These are phyloP conservation scores for Artemisia annua DNA, from an alignment of 129 eudicot species.

Conservation along the genomic window DNA sequence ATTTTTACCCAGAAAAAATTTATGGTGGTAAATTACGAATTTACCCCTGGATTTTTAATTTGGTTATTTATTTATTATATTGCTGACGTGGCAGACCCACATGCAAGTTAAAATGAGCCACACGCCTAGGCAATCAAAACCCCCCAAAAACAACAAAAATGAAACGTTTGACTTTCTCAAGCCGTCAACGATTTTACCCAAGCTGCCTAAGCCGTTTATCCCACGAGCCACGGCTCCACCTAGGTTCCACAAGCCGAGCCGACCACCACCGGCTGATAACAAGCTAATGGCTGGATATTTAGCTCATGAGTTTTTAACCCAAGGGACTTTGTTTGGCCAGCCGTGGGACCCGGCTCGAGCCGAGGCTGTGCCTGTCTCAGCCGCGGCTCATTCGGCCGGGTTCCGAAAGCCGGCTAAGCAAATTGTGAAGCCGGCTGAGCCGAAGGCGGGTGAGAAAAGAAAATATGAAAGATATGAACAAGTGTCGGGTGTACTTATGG, in stretches of 20 bases:
- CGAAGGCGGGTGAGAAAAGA: conserved; percentile 39
- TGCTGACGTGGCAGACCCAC: conserved; percentile 47
- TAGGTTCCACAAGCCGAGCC: conserved; percentile 7
- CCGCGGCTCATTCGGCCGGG: conserved; percentile 31
- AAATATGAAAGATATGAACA: conserved; percentile 44
- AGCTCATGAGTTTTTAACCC: conserved; percentile 55
- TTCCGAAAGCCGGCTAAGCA: conserved; percentile 23
- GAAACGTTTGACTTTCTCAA: conserved; percentile 40
- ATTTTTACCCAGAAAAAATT: background rate
- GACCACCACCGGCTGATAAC: conserved; percentile 28
- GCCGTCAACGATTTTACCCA: conserved; percentile 31
- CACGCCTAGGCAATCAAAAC: conserved; percentile 43
- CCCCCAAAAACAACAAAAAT: conserved; percentile 40
- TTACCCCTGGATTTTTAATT: conserved; percentile 26
- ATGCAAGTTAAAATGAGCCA: conserved; percentile 44
- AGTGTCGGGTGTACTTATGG: conserved; percentile 45
- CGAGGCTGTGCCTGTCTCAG: conserved; percentile 42
- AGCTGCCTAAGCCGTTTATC: background rate
- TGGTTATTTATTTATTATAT: conserved; percentile 14
- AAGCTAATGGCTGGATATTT: conserved; percentile 59
- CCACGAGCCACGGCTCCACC: too few species aligned
- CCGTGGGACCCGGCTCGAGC: conserved; percentile 61
- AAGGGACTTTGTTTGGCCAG: conserved; percentile 58
- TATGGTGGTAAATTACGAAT: conserved; percentile 31
- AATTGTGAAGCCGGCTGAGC: conserved; percentile 30